Percentiles rank a stretch among this genome's conserved stretches.
Evolutionary conservation across 140 eudicot genomes (phyloP).

Genomic region (Bidens hawaiensis): DNA sequence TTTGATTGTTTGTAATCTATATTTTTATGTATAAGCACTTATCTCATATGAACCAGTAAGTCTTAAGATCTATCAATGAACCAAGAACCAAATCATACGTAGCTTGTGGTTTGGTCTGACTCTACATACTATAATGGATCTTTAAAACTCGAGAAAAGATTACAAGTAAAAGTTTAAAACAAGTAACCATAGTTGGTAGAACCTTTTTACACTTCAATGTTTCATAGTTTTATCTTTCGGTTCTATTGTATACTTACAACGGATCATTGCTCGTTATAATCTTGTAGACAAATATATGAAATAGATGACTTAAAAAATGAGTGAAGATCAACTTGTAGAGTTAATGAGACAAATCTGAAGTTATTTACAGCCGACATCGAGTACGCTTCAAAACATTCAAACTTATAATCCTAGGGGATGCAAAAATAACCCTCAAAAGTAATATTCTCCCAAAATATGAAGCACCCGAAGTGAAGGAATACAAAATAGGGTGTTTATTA

Average conservation of each 20-base stretch:
- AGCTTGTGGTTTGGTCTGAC: background rate
- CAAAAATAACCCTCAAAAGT: constrained; percentile 1
- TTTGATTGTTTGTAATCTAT: too few species aligned
- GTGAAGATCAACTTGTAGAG: background rate
- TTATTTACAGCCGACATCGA: constrained; percentile 21
- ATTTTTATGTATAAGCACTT: background rate
- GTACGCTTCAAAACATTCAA: constrained; percentile 20
- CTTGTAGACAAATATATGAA: background rate
- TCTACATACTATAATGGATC: background rate
- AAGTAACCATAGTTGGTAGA: background rate
- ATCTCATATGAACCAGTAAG: background rate
- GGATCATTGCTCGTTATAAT: background rate
- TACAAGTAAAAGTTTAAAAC: background rate
- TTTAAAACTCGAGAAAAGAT: background rate
- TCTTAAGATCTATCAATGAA: too few species aligned
- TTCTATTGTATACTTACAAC: background rate
- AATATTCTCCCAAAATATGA: constrained; percentile 16
- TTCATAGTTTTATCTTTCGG: background rate
- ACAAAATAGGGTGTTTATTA: background rate
- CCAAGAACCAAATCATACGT: background rate
- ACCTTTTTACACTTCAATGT: too few species aligned
- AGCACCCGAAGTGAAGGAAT: constrained; percentile 9
- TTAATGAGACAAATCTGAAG: constrained; percentile 13
- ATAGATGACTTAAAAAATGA: background rate
- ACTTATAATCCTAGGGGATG: background rate